Base-by-base conservation (phyloP, 768 basidiomycete genomes). In the Scleroderma bovista region DNA sequence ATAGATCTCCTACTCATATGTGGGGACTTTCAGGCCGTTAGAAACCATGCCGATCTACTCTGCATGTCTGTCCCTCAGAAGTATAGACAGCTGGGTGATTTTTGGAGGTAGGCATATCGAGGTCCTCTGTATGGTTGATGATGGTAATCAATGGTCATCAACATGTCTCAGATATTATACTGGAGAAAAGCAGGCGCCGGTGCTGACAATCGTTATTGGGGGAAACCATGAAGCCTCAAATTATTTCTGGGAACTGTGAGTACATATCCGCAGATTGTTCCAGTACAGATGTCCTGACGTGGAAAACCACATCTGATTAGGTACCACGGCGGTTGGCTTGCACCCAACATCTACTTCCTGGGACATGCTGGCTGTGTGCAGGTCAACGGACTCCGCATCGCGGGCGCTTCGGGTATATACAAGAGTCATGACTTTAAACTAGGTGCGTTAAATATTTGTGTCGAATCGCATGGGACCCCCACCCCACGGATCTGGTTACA, bases 171-270 rank as follows among this genome's bases (percentile, higher is more conserved):
- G 88, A 60, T 99, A 98, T 66, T 97, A 99, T 61, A 84, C 81
- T 1, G 91, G 92, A 1, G 75, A 86, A 61, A 83, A 75, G 60
- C 69, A 57, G n/a, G 93, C 95, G 2, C 93, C 94, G 0, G 66
- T 95, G 4, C 68, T 95, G 64, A 99, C 96, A 0, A 73, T 99
- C 12, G 83, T 98, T 44, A 96, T 98, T 60, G 96, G 96, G 15
- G 96, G 96, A 9, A 98, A 98, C 63, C 96, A 98, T 65, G 96
- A 98, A 69, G 92, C 92, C 2, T 93, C 90, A 19, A 96, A 93
- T 58, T 96, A 97, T 62, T 75, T 98, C 71, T 94, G 91, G 86
- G 96, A 99, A 66, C 69, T 96, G 90, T 92, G 60, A 68, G 88
- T 72, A 2, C 26, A 15, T n/a, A n/a, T 13, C 13, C 34, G 12